phyloP scores from a whole-genome alignment of 148 eudicot species.

The Rheum nobile region DNA sequence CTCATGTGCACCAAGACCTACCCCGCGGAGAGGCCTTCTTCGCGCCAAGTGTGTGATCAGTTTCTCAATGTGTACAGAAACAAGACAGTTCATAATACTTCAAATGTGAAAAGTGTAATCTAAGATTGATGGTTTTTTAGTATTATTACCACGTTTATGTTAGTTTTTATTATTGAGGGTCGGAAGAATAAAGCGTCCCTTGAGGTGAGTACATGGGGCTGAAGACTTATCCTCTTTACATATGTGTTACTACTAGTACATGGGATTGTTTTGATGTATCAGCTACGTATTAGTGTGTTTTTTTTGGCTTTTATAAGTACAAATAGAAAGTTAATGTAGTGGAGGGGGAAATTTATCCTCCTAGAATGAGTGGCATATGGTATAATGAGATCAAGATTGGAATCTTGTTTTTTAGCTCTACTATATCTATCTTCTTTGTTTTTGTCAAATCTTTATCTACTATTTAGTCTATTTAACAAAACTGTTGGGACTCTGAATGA shows the following conservation, averaged over 20 bases:
- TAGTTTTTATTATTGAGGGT: background rate
- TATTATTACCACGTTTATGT: background rate
- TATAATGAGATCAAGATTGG: background rate
- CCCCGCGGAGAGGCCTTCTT: conserved; percentile 77
- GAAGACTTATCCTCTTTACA: background rate
- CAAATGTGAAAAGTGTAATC: conserved; percentile 16
- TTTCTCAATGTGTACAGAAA: conserved; percentile 48
- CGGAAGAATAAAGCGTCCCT: background rate
- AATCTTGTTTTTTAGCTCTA: background rate
- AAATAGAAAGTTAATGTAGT: background rate
- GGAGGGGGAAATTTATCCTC: background rate
- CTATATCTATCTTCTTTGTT: background rate
- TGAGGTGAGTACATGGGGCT: background rate
- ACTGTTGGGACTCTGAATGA: too few relatives aligned
- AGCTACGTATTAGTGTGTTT: background rate
- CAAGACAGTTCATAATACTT: conserved; percentile 22
- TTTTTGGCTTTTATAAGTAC: background rate
- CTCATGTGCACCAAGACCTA: conserved; percentile 80
- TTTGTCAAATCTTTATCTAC: too few relatives aligned
- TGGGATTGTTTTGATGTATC: background rate
- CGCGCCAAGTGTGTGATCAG: conserved; percentile 60
- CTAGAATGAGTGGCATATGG: background rate
- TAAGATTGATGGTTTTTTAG: background rate
- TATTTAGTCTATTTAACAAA: too few relatives aligned
- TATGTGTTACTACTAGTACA: background rate